Evolutionary conservation across 192 early-diverging fungal genomes (phyloP).

Genomic region (Funneliformis mosseae): DNA sequence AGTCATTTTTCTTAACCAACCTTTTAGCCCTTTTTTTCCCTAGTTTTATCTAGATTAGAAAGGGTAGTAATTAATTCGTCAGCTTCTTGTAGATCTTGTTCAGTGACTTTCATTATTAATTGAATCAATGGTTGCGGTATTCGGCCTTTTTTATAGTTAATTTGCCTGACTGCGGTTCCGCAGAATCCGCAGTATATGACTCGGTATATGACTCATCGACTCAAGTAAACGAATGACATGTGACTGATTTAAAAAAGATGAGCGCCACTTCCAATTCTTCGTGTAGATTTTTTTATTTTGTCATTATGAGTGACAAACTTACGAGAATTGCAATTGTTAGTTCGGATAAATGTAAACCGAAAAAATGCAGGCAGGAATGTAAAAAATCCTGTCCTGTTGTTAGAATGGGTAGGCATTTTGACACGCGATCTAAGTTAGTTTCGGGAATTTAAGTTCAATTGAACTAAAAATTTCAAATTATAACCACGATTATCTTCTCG

Average conservation of each 20-base stretch:
- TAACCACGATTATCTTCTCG: neutral
- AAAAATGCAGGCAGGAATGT: slow-evolving; percentile 98
- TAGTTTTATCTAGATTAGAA: neutral
- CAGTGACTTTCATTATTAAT: neutral
- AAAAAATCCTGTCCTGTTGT: slow-evolving; percentile 96
- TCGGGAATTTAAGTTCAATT: neutral
- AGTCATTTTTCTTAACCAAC: neutral
- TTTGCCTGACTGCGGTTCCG: neutral
- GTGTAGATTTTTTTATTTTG: neutral
- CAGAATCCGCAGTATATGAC: neutral
- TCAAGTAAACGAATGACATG: neutral
- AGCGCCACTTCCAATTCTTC: neutral
- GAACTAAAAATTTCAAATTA: neutral
- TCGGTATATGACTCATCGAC: no score
- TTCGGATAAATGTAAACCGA: slow-evolving; percentile 97
- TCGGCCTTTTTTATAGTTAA: neutral
- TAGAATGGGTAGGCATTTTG: slow-evolving; percentile 83
- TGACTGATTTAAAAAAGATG: neutral
- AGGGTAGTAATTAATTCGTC: neutral
- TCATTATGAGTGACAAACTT: slow-evolving; percentile 79
- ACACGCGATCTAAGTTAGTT: neutral
- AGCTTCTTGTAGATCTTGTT: neutral
- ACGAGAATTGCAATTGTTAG: slow-evolving; percentile 94
- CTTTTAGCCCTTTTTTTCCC: neutral
- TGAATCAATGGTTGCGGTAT: no score